A percentile compares a stretch with the other conserved stretches of the same genome.
Conservation (phyloP, 768 basidiomycete species). For the Hygrocybe coccinea region DNA sequence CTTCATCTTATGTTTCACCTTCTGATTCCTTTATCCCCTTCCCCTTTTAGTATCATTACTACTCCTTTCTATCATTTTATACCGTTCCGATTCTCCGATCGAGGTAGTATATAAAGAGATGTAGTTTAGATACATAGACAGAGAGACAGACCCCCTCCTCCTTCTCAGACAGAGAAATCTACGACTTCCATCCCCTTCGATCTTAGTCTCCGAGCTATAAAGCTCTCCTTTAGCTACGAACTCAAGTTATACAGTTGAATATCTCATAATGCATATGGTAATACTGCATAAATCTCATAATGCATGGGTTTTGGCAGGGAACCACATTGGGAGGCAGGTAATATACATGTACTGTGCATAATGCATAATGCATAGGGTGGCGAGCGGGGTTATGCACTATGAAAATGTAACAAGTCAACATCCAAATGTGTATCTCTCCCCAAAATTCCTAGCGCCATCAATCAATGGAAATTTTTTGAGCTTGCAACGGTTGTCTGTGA, state of each 20-base stretch:
- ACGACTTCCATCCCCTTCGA: too few species aligned
- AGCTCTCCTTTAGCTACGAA: too few species aligned
- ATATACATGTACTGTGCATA: background rate
- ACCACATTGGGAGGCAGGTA: background rate
- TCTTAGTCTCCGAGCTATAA: too few species aligned
- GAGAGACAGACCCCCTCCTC: too few species aligned
- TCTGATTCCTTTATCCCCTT: too few species aligned
- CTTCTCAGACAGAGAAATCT: too few species aligned
- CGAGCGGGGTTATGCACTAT: background rate
- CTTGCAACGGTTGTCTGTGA: background rate
- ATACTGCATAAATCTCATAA: slow-evolving; percentile 11
- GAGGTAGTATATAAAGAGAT: too few species aligned
- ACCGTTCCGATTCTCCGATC: too few species aligned
- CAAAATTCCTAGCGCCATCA: background rate
- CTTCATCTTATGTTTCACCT: too few species aligned
- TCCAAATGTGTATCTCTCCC: background rate
- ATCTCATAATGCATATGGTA: background rate
- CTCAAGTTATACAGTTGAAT: background rate
- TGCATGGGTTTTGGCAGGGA: slow-evolving; percentile 3
- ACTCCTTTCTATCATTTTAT: too few species aligned
- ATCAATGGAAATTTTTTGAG: background rate
- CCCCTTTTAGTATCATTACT: too few species aligned
- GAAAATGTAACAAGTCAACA: background rate
- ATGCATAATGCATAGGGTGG: background rate
- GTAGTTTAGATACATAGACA: too few species aligned